phyloP scores from a whole-genome alignment of 2,329 filamentous ascomycete species.

The Alternaria brassicicola region DNA sequence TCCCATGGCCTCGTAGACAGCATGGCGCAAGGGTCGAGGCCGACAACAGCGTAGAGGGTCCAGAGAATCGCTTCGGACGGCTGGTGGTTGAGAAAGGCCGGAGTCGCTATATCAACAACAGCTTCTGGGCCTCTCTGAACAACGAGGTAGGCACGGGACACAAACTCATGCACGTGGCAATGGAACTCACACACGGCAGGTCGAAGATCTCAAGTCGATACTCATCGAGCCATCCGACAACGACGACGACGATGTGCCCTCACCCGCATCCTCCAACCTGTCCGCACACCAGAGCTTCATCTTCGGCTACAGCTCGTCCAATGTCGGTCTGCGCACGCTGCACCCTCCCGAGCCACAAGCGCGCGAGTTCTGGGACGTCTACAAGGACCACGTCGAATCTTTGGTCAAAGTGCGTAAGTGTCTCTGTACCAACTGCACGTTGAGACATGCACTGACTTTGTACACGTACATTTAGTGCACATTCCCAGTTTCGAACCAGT shows the following conservation, averaged over 20 bases:
- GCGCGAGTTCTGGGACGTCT: constrained; percentile 71
- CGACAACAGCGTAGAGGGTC: constrained; percentile 45
- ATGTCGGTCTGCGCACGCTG: constrained; percentile 67
- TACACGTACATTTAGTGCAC: too few species aligned
- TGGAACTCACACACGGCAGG: constrained; percentile 42
- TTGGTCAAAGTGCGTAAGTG: constrained; percentile 71
- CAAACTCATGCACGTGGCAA: not conserved
- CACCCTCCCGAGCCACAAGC: constrained; percentile 70
- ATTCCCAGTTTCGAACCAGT: constrained; percentile 68
- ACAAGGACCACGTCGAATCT: constrained; percentile 75
- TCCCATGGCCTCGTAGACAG: not conserved
- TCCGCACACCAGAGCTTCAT: constrained; percentile 71
- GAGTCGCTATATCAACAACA: constrained; percentile 75
- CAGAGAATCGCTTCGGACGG: constrained; percentile 66
- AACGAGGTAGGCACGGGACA: constrained; percentile 65
- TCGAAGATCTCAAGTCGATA: constrained; percentile 67
- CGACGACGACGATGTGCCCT: constrained; percentile 63
- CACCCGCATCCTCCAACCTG: constrained; percentile 41
- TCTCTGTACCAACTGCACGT: too few species aligned
- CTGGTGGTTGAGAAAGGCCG: constrained; percentile 74
- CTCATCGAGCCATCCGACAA: constrained; percentile 66
- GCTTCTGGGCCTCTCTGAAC: constrained; percentile 76
- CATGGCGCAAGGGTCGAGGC: constrained; percentile 27
- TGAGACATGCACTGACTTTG: too few species aligned
- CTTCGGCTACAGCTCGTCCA: constrained; percentile 73